phyloP scores from a whole-genome alignment of 345 rosid genomes.

The Eutrema yunnanense region DNA sequence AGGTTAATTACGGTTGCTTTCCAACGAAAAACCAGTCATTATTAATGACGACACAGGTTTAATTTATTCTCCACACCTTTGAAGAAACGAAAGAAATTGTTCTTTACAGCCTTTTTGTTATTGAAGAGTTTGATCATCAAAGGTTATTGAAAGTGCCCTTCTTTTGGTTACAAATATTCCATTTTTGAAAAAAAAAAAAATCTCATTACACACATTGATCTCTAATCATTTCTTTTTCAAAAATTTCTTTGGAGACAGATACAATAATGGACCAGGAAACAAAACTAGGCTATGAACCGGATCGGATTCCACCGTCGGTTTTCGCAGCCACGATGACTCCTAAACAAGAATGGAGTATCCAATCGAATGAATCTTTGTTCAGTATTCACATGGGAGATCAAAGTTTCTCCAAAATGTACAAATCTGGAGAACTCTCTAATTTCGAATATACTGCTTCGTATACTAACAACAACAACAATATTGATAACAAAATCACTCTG shows the following conservation, averaged over 20 bases:
- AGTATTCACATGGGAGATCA: slow-evolving; percentile 67
- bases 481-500: background rate
- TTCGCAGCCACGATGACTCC: slow-evolving; percentile 41
- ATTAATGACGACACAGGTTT: background rate
- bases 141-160: background rate
- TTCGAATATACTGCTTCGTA: slow-evolving; percentile 35
- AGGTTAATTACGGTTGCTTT: background rate
- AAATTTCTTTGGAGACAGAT: background rate
- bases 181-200: background rate
- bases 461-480: background rate
- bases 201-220: background rate
- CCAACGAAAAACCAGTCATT: background rate
- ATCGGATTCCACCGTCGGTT: slow-evolving; percentile 60
- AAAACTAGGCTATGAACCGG: slow-evolving; percentile 46
- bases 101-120: background rate
- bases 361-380: slow-evolving; percentile 84
- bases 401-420: slow-evolving; percentile 56
- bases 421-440: slow-evolving; percentile 66
- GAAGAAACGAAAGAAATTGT: background rate
- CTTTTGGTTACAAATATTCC: background rate
- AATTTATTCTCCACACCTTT: background rate
- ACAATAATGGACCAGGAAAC: slow-evolving; percentile 12
- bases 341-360: slow-evolving; percentile 69
- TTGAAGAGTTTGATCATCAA: background rate
- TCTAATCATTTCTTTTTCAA: background rate